Evolutionary conservation across 805 yeast species (phyloP).

Genomic region (Saccharomycopsis capsularis): DNA sequence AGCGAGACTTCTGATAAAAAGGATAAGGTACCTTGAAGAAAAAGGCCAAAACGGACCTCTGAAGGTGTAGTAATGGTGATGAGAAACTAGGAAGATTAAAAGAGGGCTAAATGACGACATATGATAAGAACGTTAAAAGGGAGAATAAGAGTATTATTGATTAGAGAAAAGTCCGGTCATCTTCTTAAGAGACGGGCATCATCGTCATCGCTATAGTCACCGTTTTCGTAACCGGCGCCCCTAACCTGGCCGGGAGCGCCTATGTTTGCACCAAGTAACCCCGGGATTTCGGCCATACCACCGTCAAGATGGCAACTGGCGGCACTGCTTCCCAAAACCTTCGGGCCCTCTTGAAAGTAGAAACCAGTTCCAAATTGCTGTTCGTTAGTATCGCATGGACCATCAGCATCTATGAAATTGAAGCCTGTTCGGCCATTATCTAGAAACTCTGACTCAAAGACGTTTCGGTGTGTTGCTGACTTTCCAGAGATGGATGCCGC

Average conservation of each 20-base stretch:
- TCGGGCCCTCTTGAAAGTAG: background rate
- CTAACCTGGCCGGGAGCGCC: background rate
- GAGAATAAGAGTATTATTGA: no score
- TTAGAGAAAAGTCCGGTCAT: no score
- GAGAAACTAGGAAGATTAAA: no score
- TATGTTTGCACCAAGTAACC: no score
- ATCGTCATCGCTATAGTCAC: background rate
- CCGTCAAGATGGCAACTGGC: background rate
- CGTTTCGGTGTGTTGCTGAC: no score
- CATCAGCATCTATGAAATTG: background rate
- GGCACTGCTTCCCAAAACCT: background rate
- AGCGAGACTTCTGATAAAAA: no score
- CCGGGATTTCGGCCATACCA: background rate
- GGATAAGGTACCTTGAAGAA: no score
- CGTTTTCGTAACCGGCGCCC: background rate
- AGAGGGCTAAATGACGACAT: no score
- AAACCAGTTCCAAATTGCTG: background rate
- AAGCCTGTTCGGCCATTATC: background rate
- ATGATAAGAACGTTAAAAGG: no score
- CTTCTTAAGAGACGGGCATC: background rate
- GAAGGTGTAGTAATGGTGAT: no score
- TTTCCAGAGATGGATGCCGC: no score
- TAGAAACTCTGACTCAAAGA: background rate
- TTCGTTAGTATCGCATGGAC: background rate
- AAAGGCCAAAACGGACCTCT: no score